Evolutionary conservation across 2,329 filamentous ascomycete species (phyloP), one percentile per base, ranked within the genome.

Genomic region (Xylaria hypoxylon): DNA sequence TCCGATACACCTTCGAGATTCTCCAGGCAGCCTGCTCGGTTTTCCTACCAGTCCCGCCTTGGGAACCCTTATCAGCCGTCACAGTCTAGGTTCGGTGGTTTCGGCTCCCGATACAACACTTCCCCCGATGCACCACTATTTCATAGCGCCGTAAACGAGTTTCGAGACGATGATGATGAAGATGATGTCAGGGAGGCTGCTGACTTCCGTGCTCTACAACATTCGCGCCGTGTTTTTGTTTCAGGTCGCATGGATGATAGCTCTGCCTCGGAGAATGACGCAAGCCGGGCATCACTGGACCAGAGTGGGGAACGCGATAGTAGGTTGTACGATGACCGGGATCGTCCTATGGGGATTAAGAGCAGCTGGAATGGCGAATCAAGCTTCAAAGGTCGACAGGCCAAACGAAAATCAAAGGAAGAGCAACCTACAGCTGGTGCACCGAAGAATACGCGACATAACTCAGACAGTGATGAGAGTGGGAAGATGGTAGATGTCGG

Each of bases 161-260:
- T 96, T 70, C 89, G 92, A 68, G 94, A 97, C 79, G 93, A 96
- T 76, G 94, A 97, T 70, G 95, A 98, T 68, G 94, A 98, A 68
- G 94, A 96, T 77, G 91, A 93, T 73, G 94, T 97, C 79, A 90
- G 93, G 60, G 95, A 98, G 76, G 92, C 95, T 38, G 94, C 94
- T n/a, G 96, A 98, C 79, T 90, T 96, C 71, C 96, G 94, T 79
- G 95, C 95, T 5, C 83, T 99, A 64, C 94, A 98, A 79, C 87
- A 91, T 72, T 98, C 95, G 71, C 88, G 96, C 72, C 88, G 94
- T 52, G 92, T 97, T 65, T 95, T 97, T 76, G 93, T 93, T 15
- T 90, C 90, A 15, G 93, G 92, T 79, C 89, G 92, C 72, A 81
- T 97, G 56, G 92, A 92, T 42, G 94, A 97, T 71, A 97, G 94